Conservation (phyloP, 2,329 filamentous ascomycete species). For the Colletotrichum magnum region DNA sequence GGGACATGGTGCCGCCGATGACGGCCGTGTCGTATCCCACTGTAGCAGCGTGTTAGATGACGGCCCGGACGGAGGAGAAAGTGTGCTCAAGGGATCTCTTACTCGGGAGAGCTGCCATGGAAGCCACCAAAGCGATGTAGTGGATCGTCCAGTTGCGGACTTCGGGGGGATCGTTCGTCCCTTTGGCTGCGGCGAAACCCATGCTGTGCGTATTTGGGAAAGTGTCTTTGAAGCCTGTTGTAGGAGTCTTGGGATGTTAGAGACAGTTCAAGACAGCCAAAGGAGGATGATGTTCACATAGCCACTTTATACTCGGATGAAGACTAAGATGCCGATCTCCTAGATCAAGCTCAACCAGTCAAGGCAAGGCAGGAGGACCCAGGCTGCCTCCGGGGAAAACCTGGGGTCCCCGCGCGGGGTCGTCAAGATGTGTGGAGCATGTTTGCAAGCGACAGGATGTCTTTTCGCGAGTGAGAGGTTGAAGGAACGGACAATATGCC, state of each 20-base stretch:
- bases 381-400: slow-evolving; percentile 1
- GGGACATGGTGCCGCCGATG: slow-evolving; percentile 46
- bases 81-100: slow-evolving; percentile 24
- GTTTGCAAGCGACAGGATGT: not conserved
- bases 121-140: slow-evolving; percentile 49
- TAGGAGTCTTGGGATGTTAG: not conserved
- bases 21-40: slow-evolving; percentile 43
- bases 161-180: slow-evolving; percentile 51
- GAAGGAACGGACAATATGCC: too few species aligned
- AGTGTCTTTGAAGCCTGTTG: not conserved
- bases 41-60: not conserved
- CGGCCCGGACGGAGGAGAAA: not conserved
- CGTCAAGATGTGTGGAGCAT: not conserved
- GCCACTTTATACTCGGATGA: not conserved
- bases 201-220: not conserved
- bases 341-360: not conserved
- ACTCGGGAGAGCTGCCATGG: slow-evolving; percentile 53
- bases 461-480: slow-evolving; percentile 3
- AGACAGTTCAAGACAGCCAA: too few species aligned
- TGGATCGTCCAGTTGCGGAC: slow-evolving; percentile 53
- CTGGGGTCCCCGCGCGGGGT: slow-evolving; percentile 13
- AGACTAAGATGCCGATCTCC: not conserved
- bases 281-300: not conserved
- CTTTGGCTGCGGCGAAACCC: slow-evolving; percentile 50
- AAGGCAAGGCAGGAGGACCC: not conserved